These are phyloP conservation scores for Aspergillus quadricinctus DNA, from an alignment of 2,329 filamentous ascomycete species.

Conservation along the genomic window DNA sequence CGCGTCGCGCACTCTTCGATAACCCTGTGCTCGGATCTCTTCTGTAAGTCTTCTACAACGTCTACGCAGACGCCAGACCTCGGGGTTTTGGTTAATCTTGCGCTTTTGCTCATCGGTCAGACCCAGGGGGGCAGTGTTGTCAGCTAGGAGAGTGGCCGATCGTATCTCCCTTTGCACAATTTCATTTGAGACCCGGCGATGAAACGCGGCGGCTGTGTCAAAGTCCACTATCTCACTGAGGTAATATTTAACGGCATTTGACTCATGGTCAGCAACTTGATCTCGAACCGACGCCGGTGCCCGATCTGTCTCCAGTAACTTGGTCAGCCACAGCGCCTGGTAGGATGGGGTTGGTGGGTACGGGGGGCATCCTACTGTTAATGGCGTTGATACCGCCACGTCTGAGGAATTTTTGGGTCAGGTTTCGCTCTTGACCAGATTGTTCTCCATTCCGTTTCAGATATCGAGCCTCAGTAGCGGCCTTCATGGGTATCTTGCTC, in stretches of 20 bases:
- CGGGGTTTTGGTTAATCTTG: constrained; percentile 1
- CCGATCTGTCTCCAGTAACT: constrained; percentile 9
- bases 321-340: background rate
- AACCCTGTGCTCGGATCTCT: constrained; percentile 3
- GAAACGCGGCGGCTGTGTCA: constrained; percentile 13
- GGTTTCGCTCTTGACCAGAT: constrained; percentile 6
- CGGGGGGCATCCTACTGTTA: constrained; percentile 14
- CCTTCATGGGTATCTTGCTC: constrained; percentile 7
- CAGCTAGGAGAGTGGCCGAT: constrained; percentile 9
- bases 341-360: too few species aligned
- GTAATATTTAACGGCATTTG: constrained; percentile 20
- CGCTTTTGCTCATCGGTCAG: constrained; percentile 9
- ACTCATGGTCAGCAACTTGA: constrained; percentile 18
- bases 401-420: constrained; percentile 14
- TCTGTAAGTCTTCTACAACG: constrained; percentile 5
- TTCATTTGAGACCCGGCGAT: constrained; percentile 13
- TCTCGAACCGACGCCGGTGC: constrained; percentile 15
- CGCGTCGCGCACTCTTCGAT: constrained; percentile 1
- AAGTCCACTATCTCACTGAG: constrained; percentile 15
- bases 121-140: constrained; percentile 10
- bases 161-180: constrained; percentile 10
- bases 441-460: constrained; percentile 11
- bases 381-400: constrained; percentile 15
- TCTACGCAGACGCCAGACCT: constrained; percentile 1
- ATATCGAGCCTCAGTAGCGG: constrained; percentile 9